Percentiles rank a stretch among this genome's conserved stretches.
phyloP scores from a whole-genome alignment of 2,329 filamentous ascomycete species.

The Penicillium corylophilum region DNA sequence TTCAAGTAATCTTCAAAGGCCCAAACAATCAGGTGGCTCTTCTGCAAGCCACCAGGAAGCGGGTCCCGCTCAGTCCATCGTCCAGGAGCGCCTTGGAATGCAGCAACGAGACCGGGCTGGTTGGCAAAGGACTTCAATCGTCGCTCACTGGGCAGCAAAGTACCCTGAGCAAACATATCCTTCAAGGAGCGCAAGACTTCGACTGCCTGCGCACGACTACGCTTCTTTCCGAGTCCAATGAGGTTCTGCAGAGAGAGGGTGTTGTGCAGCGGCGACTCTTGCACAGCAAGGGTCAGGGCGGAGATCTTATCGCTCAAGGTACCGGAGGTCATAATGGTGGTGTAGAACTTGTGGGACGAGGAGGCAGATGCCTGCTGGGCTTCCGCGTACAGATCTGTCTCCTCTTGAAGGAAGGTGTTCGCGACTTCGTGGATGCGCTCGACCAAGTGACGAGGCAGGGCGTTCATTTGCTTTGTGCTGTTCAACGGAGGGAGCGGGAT shows the following conservation, averaged over 20 bases:
- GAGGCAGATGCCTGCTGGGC: conserved; percentile 71
- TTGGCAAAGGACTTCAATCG: conserved; percentile 76
- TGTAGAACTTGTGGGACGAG: conserved; percentile 92
- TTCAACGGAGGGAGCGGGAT: conserved; percentile 56
- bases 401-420: conserved; percentile 70
- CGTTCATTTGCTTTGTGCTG: conserved; percentile 46
- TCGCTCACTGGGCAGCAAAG: conserved; percentile 76
- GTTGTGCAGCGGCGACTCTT: conserved; percentile 94
- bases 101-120: conserved; percentile 73
- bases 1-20: conserved; percentile 95
- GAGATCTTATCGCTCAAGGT: conserved; percentile 97
- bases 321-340: conserved; percentile 93
- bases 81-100: conserved; percentile 62
- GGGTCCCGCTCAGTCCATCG: conserved; percentile 69
- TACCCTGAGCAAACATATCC: conserved; percentile 87
- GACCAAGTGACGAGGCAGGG: conserved; percentile 53
- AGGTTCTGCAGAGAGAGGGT: conserved; percentile 84
- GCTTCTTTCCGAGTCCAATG: conserved; percentile 80
- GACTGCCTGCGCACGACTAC: conserved; percentile 87
- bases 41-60: conserved; percentile 71
- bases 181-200: conserved; percentile 91
- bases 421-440: conserved; percentile 66
- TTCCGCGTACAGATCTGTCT: conserved; percentile 72
- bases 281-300: conserved; percentile 86
- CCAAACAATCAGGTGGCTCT: conserved; percentile 81